Base-by-base conservation (phyloP, 305 asterid genomes). In the Solanum aculeatissimum region DNA sequence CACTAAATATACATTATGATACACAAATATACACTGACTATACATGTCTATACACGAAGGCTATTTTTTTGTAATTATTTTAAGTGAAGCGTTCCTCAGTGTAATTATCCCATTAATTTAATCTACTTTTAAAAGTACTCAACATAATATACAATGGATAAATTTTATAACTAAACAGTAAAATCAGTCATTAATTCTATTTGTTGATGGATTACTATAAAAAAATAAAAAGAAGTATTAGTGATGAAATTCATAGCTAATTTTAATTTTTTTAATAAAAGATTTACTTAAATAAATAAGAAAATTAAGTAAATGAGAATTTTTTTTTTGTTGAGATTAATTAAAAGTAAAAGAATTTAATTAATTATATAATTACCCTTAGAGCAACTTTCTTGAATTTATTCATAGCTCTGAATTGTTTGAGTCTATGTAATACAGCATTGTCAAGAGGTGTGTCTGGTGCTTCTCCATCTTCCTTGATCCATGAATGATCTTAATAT, bases 381-480 rank as follows among this genome's bases (percentile, higher is more conserved):
- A 95, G 95, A 18, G 98, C 98, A 65, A 94, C 97, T 93, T 95
- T 93, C 60, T 95, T 95, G 94, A 95, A 95, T 86, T 94, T 91
- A 83, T 94, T 94, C 98, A 94, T 93, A 63, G 98, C 98, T 86
- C 90, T 90, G 90, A 95, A 95, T 82, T 95, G 98, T 86, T 95
- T 95, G 89, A 95, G 95, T 86, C 98, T 92, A 78, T 86, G 90
- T 66, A 93, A 84, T 79, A 95, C 98, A 80, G 97, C 95, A 85
- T 92, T 93, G 82, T 95, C 98, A 72, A 95, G 94, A 16, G 97
- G 98, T 8, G 94, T 92, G 79, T 94, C 98, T 2, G 97, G 98
- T 72, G 98, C 98, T 87, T 92, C 98, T 83, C 98, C 98, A 47
- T 93, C 98, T 85, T 95, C 97, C 91, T 95, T 95, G 89, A 95